These are phyloP conservation scores for Castanea sativa DNA, from an alignment of 306 rosid species.

Conservation along the genomic window DNA sequence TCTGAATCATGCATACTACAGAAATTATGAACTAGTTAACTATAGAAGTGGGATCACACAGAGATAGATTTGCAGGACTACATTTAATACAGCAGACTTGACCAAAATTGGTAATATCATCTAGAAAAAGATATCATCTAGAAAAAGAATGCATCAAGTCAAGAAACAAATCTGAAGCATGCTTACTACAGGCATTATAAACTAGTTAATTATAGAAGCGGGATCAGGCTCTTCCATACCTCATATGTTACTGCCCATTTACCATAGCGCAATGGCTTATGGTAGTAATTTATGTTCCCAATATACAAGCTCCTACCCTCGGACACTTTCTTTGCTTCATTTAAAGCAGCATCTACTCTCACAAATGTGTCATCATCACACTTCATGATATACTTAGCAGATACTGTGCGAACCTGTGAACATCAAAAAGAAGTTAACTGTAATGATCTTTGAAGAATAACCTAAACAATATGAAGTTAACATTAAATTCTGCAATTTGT, in stretches of 20 bases:
- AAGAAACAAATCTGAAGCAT: background rate
- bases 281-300: slow-evolving; percentile 90
- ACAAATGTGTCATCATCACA: slow-evolving; percentile 98
- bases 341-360: slow-evolving; percentile 58
- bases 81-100: background rate
- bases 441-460: background rate
- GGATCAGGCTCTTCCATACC: slow-evolving; percentile 44
- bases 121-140: background rate
- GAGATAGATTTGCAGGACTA: background rate
- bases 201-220: background rate
- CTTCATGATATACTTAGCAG: slow-evolving; percentile 84
- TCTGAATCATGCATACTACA: background rate
- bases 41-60: background rate
- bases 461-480: background rate
- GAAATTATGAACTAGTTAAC: background rate
- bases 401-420: slow-evolving; percentile 58
- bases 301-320: slow-evolving; percentile 60
- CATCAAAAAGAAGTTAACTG: slow-evolving; percentile 14
- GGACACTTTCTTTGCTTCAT: slow-evolving; percentile 45
- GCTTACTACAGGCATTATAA: background rate
- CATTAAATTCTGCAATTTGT: background rate
- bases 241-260: slow-evolving; percentile 98
- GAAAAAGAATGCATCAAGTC: background rate
- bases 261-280: slow-evolving; percentile 85
- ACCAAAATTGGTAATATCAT: background rate